phyloP scores from a whole-genome alignment of 371 early-diverging fungal species.

The Capillidium heterosporum region DNA sequence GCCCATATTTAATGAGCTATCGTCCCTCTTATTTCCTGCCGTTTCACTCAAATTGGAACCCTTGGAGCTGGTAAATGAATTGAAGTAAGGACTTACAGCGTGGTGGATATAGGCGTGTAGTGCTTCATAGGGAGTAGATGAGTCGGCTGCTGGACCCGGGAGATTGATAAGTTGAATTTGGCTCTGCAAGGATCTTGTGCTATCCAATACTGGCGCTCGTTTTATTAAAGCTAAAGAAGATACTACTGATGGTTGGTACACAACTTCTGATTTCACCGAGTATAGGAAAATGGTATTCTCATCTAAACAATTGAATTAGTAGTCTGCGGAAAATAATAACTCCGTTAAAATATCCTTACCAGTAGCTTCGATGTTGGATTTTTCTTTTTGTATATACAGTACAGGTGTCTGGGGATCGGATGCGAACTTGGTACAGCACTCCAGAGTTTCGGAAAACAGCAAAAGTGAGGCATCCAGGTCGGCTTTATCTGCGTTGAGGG shows the following conservation, averaged over 20 bases:
- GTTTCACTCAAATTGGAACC: slow-evolving; percentile 23
- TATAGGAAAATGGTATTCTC: slow-evolving; percentile 21
- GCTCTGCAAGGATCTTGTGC: slow-evolving; percentile 42
- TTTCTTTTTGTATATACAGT: slow-evolving; percentile 51
- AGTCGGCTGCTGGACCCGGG: slow-evolving; percentile 61
- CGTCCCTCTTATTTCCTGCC: slow-evolving; percentile 33
- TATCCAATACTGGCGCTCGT: slow-evolving; percentile 53
- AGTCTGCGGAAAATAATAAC: not conserved
- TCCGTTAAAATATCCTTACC: slow-evolving; percentile 11
- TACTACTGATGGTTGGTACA: slow-evolving; percentile 49
- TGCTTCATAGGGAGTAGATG: slow-evolving; percentile 69
- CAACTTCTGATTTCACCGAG: slow-evolving; percentile 53
- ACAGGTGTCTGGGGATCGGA: slow-evolving; percentile 44
- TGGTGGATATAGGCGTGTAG: slow-evolving; percentile 82
- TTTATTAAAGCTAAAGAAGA: slow-evolving; percentile 83
- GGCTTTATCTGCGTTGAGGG: slow-evolving; percentile 31
- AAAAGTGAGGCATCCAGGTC: slow-evolving; percentile 32
- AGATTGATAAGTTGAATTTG: slow-evolving; percentile 84
- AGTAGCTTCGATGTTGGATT: slow-evolving; percentile 23
- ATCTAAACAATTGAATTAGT: not conserved
- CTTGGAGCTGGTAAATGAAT: slow-evolving; percentile 71
- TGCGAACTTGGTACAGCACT: slow-evolving; percentile 45
- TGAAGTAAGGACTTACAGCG: slow-evolving; percentile 92
- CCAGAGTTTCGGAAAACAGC: slow-evolving; percentile 33
- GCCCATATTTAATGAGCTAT: slow-evolving; percentile 78